Evolutionary conservation across 805 yeast species (phyloP), one percentile per base, ranked within the genome.

Genomic region (Saccharomycopsis synnaedendra): DNA sequence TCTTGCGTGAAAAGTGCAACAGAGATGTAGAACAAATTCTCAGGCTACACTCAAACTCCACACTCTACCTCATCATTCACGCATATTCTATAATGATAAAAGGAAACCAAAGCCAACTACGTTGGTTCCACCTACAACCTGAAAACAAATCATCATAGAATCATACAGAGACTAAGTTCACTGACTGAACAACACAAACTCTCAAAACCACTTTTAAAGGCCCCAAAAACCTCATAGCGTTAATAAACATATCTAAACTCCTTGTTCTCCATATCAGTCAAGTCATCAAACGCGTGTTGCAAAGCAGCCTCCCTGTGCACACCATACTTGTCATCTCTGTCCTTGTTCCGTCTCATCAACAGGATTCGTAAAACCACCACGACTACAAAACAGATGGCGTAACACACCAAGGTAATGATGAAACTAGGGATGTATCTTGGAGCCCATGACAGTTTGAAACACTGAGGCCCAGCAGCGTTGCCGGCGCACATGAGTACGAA

Each of bases 401-500:
- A 73, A 42, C 78, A 67, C 7, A 67, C 72, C 48, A 76, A 70
- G 58, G 77, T 67, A 3, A 76, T 67, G 31, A 70, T 66, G 53
- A 76, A 76, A 3, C 80, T 83, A 33, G 75, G 73, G 5, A 59
- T 63, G 56, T 71, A 74, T 4, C 54, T 47, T 32, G 79, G 78
- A 3, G 75, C 72, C 53, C 75, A 71, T 1, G 43, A 48, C 0
- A 58, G 58, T 41, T 60, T 58, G 55, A 75, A 76, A 3, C 75
- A 64, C 52, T 74, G 79, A 1, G 82, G 80, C 3, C 82, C 82
- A 45, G 68, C 60, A 42, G 74, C 61, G 56, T 75, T 77, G 29
- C 82, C 82, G 8, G 66, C 72, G 38, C 85, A 77, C 59, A 80
- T 83, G 4, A 77, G 80, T 49, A 82, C 70, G 61, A 82, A 69